Percentiles rank a stretch among this genome's conserved stretches.
phyloP scores from a whole-genome alignment of 2,329 filamentous ascomycete genomes.

The Arachnopeziza araneosa region DNA sequence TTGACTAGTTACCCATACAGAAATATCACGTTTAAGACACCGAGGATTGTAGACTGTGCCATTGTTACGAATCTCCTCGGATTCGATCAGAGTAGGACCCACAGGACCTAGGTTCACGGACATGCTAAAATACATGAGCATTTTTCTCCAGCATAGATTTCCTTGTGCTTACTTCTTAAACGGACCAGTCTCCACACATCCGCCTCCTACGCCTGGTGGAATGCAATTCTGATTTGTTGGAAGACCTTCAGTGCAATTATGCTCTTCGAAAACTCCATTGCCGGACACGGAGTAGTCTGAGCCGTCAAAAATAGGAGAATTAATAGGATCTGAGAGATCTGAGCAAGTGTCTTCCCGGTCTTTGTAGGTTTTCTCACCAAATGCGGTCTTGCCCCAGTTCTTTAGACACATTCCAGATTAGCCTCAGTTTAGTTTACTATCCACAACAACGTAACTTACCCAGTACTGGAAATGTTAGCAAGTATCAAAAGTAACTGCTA shows the following conservation, averaged over 20 bases:
- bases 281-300: slow-evolving; percentile 45
- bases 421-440: slow-evolving; percentile 17
- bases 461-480: slow-evolving; percentile 41
- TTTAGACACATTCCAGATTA: background rate
- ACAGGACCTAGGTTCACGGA: slow-evolving; percentile 44
- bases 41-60: slow-evolving; percentile 37
- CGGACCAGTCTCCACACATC: slow-evolving; percentile 45
- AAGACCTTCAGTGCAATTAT: slow-evolving; percentile 26
- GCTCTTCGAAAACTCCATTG: slow-evolving; percentile 36
- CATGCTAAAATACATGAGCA: slow-evolving; percentile 20
- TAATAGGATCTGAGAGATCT: slow-evolving; percentile 33
- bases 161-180: slow-evolving; percentile 34
- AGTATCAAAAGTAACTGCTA: slow-evolving; percentile 5
- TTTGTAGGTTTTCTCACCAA: background rate
- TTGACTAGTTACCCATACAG: slow-evolving; percentile 32
- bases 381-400: slow-evolving; percentile 42
- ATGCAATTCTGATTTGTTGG: slow-evolving; percentile 24
- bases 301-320: slow-evolving; percentile 51
- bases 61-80: slow-evolving; percentile 31
- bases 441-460: background rate
- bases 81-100: slow-evolving; percentile 27
- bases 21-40: slow-evolving; percentile 39
- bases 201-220: slow-evolving; percentile 48
- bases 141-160: background rate
- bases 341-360: background rate